Base-by-base conservation (phyloP, 352 stramenopile genomes). In the Globisporangium alternatum region DNA sequence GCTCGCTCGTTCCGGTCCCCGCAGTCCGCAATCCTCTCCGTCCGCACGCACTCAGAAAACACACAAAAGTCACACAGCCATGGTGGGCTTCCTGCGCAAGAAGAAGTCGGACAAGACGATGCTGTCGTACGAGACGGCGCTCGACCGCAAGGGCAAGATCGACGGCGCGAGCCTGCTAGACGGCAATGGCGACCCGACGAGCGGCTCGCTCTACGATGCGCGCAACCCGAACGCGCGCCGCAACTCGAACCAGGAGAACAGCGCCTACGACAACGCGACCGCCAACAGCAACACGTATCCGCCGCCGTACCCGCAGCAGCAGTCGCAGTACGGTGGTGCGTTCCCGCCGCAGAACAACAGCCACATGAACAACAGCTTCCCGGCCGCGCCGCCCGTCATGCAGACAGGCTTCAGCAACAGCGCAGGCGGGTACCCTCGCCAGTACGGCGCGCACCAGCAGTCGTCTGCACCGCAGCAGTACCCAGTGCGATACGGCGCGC, bases 21-120 rank as follows among this genome's bases (percentile, higher is more conserved):
- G 31, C 56, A 62, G 28, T 44, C 43, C 25, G 41, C 56, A 53
- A 30, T 51, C 35, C n/a, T n/a, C 35, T 62, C 12, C 37, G 30
- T 30, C 10, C 51, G 9, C 17, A 47, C 51, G 28, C 37, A 43
- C 52, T n/a, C n/a, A n/a, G n/a, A n/a, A n/a, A n/a, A n/a, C n/a
- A 49, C 55, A 45, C 41, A 60, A 22, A 52, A 52, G 22, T 13
- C 35, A 17, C 35, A 41, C 35, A 56, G 55, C 69, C 17, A 93
- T 91, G 81, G 81, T 95, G 31, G 82, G 83, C 2, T 93, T 95
- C 70, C 68, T 92, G 64, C 82, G 83, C 69, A 95, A 95, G 84
- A 94, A 94, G 65, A 93, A 91, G 65, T 89, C 83, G 65, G 78
- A 88, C 61, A 89, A 88, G 62, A 68, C 75, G 22, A 56, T 86